These are phyloP conservation scores for Pyrenophora seminiperda DNA, from an alignment of 2,329 filamentous ascomycete species.

Conservation along the genomic window DNA sequence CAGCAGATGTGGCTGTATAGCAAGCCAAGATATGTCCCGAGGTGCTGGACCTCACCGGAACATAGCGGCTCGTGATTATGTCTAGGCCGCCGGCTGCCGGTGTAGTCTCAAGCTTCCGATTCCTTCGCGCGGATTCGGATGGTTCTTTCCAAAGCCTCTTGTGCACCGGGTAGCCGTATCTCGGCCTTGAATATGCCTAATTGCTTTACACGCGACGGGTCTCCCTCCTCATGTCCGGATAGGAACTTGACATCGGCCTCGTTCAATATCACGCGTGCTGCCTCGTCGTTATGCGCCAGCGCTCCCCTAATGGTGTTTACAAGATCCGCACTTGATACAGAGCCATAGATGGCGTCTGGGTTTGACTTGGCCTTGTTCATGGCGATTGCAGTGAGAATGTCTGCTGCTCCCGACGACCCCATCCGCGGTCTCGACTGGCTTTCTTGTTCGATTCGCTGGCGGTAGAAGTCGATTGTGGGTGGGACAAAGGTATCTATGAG, in stretches of 20 bases:
- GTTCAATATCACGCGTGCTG: slow-evolving; percentile 55
- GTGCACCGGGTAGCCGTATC: slow-evolving; percentile 57
- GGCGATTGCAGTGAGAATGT: slow-evolving; percentile 44
- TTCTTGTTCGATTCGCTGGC: slow-evolving; percentile 51
- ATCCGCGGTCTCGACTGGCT: slow-evolving; percentile 36
- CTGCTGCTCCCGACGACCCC: slow-evolving; percentile 44
- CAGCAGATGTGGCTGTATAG: slow-evolving; percentile 27
- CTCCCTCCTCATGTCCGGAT: slow-evolving; percentile 42
- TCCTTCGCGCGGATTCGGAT: slow-evolving; percentile 43
- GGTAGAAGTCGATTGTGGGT: slow-evolving; percentile 54
- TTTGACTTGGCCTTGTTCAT: slow-evolving; percentile 36
- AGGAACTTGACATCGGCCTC: slow-evolving; percentile 59
- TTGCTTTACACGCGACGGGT: slow-evolving; percentile 56
- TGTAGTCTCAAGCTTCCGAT: slow-evolving; percentile 19
- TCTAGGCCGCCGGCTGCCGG: neutral
- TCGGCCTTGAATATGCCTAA: slow-evolving; percentile 60
- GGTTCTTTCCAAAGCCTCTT: slow-evolving; percentile 40
- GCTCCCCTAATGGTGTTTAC: slow-evolving; percentile 54
- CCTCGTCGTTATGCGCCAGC: slow-evolving; percentile 58
- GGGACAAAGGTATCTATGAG: slow-evolving; percentile 57
- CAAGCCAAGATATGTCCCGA: slow-evolving; percentile 22
- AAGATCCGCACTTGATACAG: slow-evolving; percentile 61
- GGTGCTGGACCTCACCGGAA: slow-evolving; percentile 11
- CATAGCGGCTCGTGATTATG: slow-evolving; percentile 7
- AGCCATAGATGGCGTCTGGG: slow-evolving; percentile 56